Conservation (phyloP, 2,329 filamentous ascomycete genomes). For the Neurospora sp. region DNA sequence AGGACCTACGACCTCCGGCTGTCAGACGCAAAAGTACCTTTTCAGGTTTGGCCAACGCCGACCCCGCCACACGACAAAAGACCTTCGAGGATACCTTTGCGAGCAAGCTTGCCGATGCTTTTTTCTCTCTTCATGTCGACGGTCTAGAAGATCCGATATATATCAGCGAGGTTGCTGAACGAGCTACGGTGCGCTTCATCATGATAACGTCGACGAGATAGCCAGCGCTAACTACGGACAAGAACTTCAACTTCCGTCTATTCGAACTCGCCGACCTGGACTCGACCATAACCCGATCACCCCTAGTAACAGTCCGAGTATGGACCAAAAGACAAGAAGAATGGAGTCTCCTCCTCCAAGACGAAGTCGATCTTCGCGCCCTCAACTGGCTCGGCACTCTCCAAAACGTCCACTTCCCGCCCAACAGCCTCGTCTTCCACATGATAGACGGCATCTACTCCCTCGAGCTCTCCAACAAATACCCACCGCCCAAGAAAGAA, state of each 20-base stretch:
- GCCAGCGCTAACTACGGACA: constrained; percentile 6
- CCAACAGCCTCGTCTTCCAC: constrained; percentile 78
- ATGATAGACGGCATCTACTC: constrained; percentile 82
- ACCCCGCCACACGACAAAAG: constrained; percentile 52
- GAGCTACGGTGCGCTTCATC: constrained; percentile 51
- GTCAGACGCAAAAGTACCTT: constrained; percentile 38
- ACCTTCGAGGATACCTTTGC: constrained; percentile 65
- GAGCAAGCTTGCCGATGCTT: constrained; percentile 70
- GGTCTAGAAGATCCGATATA: constrained; percentile 67
- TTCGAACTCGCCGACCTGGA: constrained; percentile 64
- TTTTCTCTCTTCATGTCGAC: constrained; percentile 73
- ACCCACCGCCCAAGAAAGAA: constrained; percentile 39
- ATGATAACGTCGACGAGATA: background rate
- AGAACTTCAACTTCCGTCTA: constrained; percentile 81
- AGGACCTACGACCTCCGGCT: constrained; percentile 32
- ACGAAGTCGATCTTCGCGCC: constrained; percentile 59
- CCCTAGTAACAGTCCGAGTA: constrained; percentile 57
- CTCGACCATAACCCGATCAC: constrained; percentile 54
- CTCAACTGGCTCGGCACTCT: constrained; percentile 73
- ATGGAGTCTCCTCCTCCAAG: constrained; percentile 59
- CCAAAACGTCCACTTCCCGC: constrained; percentile 60
- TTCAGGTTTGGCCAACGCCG: constrained; percentile 30
- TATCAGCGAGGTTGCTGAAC: constrained; percentile 71
- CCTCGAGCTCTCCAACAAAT: constrained; percentile 52
- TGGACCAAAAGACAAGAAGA: constrained; percentile 55